phyloP scores from a whole-genome alignment of 164 flowering plant genomes.

The Liquidambar formosana region DNA sequence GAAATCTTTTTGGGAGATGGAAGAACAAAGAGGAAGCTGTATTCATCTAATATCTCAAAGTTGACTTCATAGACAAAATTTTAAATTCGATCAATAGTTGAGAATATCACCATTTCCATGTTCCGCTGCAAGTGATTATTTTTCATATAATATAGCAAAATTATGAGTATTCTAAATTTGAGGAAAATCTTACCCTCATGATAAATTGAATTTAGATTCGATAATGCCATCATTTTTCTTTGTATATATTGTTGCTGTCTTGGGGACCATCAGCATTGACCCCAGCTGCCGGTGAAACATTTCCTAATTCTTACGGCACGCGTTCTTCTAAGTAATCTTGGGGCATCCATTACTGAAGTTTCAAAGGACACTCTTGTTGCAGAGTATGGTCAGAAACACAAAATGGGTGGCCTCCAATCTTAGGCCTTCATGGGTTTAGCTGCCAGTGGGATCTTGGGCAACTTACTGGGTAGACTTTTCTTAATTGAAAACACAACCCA shows the following conservation, averaged over 20 bases:
- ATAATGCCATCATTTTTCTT: no score
- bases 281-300: constrained; percentile 49
- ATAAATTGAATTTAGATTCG: no score
- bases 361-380: constrained; percentile 88
- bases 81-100: no score
- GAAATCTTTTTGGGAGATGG: no score
- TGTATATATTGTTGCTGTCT: constrained; percentile 86
- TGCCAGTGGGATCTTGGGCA: constrained; percentile 76
- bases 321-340: constrained; percentile 76
- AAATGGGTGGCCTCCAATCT: constrained; percentile 68
- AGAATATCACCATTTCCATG: no score
- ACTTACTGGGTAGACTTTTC: constrained; percentile 68
- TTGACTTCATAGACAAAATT: no score
- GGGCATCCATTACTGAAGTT: constrained; percentile 88
- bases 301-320: constrained; percentile 61
- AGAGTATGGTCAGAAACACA: constrained; percentile 65
- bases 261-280: constrained; percentile 73
- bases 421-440: constrained; percentile 82
- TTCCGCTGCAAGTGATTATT: no score
- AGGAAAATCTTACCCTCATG: no score
- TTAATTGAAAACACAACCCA: constrained; percentile 49
- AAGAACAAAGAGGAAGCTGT: no score
- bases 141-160: no score
- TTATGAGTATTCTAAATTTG: no score
- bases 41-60: no score